Evolutionary conservation across 805 yeast genomes (phyloP), one percentile per base, ranked within the genome.

Genomic region (Zygosaccharomyces bisporus): DNA sequence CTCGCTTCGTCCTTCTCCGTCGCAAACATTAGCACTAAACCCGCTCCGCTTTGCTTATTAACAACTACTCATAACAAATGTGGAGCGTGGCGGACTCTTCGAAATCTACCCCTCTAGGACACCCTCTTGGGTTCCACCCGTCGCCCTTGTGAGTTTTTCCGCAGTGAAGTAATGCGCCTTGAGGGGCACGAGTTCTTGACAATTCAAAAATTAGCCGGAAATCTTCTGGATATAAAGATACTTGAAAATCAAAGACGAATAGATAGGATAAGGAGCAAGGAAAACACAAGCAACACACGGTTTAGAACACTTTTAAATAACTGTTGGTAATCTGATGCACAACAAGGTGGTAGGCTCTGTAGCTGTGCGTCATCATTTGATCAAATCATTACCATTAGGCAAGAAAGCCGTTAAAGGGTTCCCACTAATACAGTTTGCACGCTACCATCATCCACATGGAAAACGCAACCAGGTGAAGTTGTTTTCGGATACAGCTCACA

Each of bases 381-480:
- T 17, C 17, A 45, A 24, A 30, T 25, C 38, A 12, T 17, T 38
- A 17, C 40, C 40, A 25, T 12, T 42, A 16, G 33, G 23, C 29
- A 45, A 32, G 32, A 39, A 14, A 17, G 37, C 40, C 34, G 16
- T 29, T 27, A 27, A 34, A 24, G 36, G 35, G 31, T 45, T 38
- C 34, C 42, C 39, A 9, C n/a, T 34, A 10, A 18, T 21, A 25
- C 39, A 31, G 27, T 33, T 25, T 25, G 9, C 32, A 9, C 29
- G 40, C 16, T 27, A 30, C 27, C 41, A 36, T 30, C 45, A 46
- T 35, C 31, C 39, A 12, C 43, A 48, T 43, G 47, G 29, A 27
- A 41, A 43, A 34, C 44, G 48, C 16, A 24, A 32, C 33, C 52
- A 48, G 43, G 52, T 48, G 46, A 45, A 45, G 24, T 25, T 48